Evolutionary conservation across 2,329 filamentous ascomycete genomes (phyloP).

Genomic region (Sarocladium oryzae): DNA sequence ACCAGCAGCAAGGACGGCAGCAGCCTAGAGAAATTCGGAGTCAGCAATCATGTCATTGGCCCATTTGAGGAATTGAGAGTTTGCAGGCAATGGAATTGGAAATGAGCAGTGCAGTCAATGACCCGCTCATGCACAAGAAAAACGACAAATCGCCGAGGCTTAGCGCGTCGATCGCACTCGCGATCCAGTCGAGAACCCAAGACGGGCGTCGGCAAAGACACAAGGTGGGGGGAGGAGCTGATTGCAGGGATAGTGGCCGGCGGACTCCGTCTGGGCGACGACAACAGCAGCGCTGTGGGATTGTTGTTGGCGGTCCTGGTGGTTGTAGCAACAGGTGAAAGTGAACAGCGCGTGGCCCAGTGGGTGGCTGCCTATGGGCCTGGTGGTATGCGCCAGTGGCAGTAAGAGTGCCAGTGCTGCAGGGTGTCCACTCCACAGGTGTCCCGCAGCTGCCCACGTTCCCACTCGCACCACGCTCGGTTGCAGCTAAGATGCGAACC

Average conservation of each 20-base stretch:
- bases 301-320: neutral
- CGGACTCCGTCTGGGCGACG: neutral
- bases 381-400: neutral
- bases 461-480: conserved; percentile 7
- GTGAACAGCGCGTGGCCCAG: neutral
- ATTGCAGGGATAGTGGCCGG: conserved; percentile 6
- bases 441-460: neutral
- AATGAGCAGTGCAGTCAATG: conserved; percentile 1
- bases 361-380: neutral
- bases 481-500: conserved; percentile 1
- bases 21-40: conserved; percentile 40
- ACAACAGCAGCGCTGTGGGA: neutral
- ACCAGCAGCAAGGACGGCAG: conserved; percentile 74
- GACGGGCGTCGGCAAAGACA: neutral
- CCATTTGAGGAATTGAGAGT: neutral
- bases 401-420: neutral
- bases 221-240: neutral
- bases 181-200: conserved; percentile 5
- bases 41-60: neutral
- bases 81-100: neutral
- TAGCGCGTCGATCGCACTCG: conserved; percentile 6
- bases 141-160: neutral
- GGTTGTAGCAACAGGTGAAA: neutral
- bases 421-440: neutral
- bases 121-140: neutral